phyloP scores from a whole-genome alignment of 257 asterid species.

The Lantana camara region DNA sequence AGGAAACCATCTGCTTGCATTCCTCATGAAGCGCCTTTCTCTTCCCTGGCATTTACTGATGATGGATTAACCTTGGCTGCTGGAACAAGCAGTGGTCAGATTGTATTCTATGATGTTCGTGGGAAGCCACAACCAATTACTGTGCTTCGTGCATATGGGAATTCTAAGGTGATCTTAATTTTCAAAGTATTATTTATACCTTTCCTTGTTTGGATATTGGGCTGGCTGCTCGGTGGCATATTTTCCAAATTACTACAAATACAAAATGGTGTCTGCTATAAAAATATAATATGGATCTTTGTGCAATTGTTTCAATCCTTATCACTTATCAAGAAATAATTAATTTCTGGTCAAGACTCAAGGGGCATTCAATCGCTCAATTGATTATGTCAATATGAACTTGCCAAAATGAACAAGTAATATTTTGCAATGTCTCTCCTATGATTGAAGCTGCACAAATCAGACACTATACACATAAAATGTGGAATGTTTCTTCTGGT shows the following conservation, averaged over 20 bases:
- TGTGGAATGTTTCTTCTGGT: too few relatives aligned
- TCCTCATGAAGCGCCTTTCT: constrained; percentile 89
- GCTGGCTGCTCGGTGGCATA: constrained; percentile 15
- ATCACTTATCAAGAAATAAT: neutral
- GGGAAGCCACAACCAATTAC: constrained; percentile 95
- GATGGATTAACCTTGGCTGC: constrained; percentile 94
- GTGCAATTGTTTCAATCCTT: neutral
- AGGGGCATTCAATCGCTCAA: neutral
- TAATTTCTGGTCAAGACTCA: neutral
- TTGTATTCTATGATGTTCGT: constrained; percentile 89
- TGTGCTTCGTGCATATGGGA: constrained; percentile 88
- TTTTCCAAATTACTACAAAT: constrained; percentile 13
- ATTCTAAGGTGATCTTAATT: constrained; percentile 63
- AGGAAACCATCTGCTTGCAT: constrained; percentile 83
- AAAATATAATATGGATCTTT: neutral
- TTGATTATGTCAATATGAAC: neutral
- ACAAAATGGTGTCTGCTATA: neutral
- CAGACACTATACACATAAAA: too few relatives aligned
- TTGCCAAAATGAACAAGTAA: neutral
- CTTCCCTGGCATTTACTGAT: constrained; percentile 88
- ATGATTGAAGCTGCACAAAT: too few relatives aligned
- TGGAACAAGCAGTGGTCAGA: constrained; percentile 92
- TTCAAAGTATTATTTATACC: constrained; percentile 24
- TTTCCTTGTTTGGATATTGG: constrained; percentile 17
- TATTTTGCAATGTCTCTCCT: neutral